phyloP scores from a whole-genome alignment of 257 asterid species.

The Voacanga thouarsii region DNA sequence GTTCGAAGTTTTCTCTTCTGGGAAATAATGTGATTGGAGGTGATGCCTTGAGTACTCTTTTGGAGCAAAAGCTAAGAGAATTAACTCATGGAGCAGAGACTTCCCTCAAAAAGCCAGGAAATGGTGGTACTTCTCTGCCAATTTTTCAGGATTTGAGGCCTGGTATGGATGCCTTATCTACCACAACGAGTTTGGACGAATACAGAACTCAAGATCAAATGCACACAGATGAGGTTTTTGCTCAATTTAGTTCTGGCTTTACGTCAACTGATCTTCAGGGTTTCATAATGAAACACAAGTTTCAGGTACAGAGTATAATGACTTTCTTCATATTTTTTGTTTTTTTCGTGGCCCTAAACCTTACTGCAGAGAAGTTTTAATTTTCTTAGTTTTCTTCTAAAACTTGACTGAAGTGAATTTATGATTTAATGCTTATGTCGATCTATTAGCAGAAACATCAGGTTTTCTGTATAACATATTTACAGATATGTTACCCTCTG shows the following conservation, averaged over 20 bases:
- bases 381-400: background rate
- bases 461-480: background rate
- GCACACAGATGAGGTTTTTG: constrained; percentile 33
- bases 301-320: constrained; percentile 39
- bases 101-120: constrained; percentile 38
- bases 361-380: background rate
- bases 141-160: constrained; percentile 27
- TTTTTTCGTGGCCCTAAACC: background rate
- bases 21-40: constrained; percentile 48
- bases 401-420: background rate
- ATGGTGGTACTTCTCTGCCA: constrained; percentile 19
- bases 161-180: constrained; percentile 21
- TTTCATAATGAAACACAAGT: constrained; percentile 26
- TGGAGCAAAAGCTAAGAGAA: constrained; percentile 80
- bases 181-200: constrained; percentile 33
- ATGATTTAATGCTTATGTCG: background rate
- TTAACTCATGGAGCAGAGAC: constrained; percentile 56
- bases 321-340: background rate
- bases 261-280: constrained; percentile 29
- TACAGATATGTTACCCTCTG: background rate
- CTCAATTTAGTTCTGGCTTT: constrained; percentile 27
- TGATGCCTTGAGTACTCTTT: constrained; percentile 64
- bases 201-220: constrained; percentile 26
- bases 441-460: background rate
- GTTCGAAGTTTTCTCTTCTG: constrained; percentile 33